A percentile compares a stretch with the other conserved stretches of the same genome.
Conservation (phyloP, 2,329 filamentous ascomycete species). For the Claviceps spartinae region DNA sequence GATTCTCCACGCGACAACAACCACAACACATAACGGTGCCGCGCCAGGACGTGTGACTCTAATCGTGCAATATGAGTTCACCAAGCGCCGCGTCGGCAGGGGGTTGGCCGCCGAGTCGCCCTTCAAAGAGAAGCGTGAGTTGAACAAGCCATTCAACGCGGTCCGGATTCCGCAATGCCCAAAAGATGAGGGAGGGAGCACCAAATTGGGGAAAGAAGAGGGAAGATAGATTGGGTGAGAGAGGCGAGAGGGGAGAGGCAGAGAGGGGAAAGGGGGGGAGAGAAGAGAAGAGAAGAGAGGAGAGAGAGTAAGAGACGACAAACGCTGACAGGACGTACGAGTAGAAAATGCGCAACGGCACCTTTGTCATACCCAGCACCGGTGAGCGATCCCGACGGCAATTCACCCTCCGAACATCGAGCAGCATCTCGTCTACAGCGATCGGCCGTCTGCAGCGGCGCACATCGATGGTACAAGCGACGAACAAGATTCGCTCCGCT, state of each 20-base stretch:
- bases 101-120: slow-evolving; percentile 28
- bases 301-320: neutral
- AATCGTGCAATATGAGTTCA: slow-evolving; percentile 25
- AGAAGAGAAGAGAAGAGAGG: neutral
- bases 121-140: slow-evolving; percentile 32
- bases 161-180: neutral
- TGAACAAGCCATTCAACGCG: neutral
- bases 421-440: slow-evolving; percentile 16
- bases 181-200: too few relatives aligned
- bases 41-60: slow-evolving; percentile 7
- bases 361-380: slow-evolving; percentile 74
- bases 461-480: slow-evolving; percentile 10
- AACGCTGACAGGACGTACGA: neutral
- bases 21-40: neutral
- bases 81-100: slow-evolving; percentile 18
- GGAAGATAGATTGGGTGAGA: neutral
- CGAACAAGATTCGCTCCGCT: slow-evolving; percentile 7
- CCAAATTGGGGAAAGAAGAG: neutral
- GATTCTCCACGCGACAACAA: neutral
- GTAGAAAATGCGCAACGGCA: slow-evolving; percentile 68
- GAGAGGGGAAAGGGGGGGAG: neutral
- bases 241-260: neutral
- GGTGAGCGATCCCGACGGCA: slow-evolving; percentile 71
- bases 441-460: slow-evolving; percentile 7
- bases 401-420: slow-evolving; percentile 56